These are phyloP conservation scores for Microstegium vimineum DNA, from an alignment of 176 grass and related monocot genomes.

Conservation along the genomic window DNA sequence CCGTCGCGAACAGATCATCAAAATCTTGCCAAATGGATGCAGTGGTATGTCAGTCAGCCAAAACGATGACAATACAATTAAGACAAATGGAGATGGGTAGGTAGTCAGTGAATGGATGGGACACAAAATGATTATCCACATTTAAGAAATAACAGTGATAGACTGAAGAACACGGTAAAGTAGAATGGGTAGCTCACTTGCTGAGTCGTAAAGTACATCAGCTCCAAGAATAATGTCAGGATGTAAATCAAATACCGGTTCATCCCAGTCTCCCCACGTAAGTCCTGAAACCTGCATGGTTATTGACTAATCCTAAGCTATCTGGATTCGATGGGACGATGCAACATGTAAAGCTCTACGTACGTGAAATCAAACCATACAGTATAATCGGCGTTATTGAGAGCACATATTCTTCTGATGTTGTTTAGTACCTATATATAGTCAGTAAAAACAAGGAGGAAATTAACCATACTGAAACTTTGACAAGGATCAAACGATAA, in stretches of 20 bases:
- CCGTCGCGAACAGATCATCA: conserved; percentile 64
- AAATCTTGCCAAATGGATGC: conserved; percentile 50
- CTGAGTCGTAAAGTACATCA: conserved; percentile 74
- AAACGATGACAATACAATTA: neutral
- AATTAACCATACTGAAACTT: neutral
- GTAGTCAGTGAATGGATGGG: too few species aligned
- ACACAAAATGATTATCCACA: neutral
- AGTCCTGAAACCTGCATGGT: conserved; percentile 63
- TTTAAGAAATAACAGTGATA: neutral
- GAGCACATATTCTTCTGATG: conserved; percentile 55
- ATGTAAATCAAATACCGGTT: conserved; percentile 52
- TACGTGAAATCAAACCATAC: conserved; percentile 34
- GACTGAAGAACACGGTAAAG: neutral
- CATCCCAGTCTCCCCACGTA: conserved; percentile 80
- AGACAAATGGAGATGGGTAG: neutral
- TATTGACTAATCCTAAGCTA: neutral
- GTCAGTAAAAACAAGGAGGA: conserved; percentile 5
- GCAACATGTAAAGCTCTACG: neutral
- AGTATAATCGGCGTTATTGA: conserved; percentile 52
- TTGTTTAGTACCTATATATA: conserved; percentile 69
- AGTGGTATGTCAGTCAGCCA: neutral
- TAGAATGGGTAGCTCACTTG: conserved; percentile 42
- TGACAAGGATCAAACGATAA: neutral
- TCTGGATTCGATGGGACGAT: neutral
- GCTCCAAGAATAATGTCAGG: conserved; percentile 81